phyloP scores from a whole-genome alignment of 768 basidiomycete genomes.

The Collybiopsis luxurians region DNA sequence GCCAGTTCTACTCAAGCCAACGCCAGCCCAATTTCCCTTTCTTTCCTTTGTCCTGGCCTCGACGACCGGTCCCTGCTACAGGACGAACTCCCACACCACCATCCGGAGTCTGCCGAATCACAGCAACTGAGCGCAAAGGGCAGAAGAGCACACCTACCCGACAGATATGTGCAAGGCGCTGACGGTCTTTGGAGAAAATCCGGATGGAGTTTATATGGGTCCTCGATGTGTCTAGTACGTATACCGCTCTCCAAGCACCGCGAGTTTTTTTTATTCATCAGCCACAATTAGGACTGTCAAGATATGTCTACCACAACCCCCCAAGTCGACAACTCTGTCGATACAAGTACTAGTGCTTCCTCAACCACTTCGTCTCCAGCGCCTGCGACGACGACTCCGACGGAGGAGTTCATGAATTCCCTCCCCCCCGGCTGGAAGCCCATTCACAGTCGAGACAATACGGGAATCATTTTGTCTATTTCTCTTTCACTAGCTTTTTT shows the following conservation, averaged over 20 bases:
- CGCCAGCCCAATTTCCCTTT: constrained; percentile 52
- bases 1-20: constrained; percentile 42
- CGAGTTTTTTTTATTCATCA: background rate
- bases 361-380: background rate
- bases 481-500: constrained; percentile 61
- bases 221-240: constrained; percentile 59
- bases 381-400: constrained; percentile 9
- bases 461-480: constrained; percentile 50
- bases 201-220: constrained; percentile 66
- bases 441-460: constrained; percentile 26
- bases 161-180: constrained; percentile 47
- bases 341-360: background rate
- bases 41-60: constrained; percentile 60
- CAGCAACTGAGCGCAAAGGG: background rate
- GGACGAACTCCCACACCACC: too few relatives aligned
- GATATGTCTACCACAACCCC: background rate
- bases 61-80: constrained; percentile 12
- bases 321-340: constrained; percentile 2
- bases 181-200: constrained; percentile 60
- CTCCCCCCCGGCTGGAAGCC: constrained; percentile 57
- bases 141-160: constrained; percentile 38
- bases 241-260: background rate
- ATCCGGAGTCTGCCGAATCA: background rate
- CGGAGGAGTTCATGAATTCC: constrained; percentile 26
- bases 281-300: background rate